Evolutionary conservation across 495 filamentous ascomycete genomes (phyloP), one percentile per base, ranked within the genome.

Genomic region (Penicillium steckii): DNA sequence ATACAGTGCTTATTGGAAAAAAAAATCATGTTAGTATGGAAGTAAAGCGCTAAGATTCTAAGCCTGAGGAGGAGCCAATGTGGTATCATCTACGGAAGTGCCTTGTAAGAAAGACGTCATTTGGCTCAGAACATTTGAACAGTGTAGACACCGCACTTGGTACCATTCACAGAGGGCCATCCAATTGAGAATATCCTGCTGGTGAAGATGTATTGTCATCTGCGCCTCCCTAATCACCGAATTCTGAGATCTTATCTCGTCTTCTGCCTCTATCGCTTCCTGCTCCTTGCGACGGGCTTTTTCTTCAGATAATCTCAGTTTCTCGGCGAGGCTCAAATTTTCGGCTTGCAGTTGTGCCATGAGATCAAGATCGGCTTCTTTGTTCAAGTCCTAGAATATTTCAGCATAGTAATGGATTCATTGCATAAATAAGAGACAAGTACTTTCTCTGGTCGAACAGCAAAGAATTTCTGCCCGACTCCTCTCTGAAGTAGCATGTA

Each of bases 101-200:
- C 30, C 30, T 33, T 33, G 30, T 13, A 33, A 13, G n/a, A 33
- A 33, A 6, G 10, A 8, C n/a, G 10, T 40, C 12, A 40, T 26
- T 19, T 48, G 46, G 3, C 46, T 32, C 18, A 48, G 33, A 17
- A 27, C 32, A 17, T 38, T 33, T 1, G 46, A 48, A 21, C 46
- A 48, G 5, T 48, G 32, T 24, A 48, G 3, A n/a, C 30, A 40
- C 9, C 46, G 10, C n/a, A 22, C 13, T 21, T 48, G 32, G 18
- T 48, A 40, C 46, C 46, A 48, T 26, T 48, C 32, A n/a, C 29
- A 48, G 18, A 48, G 19, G 4, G 19, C 32, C 32, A 37, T 48
- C 46, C 46, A 48, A 3, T 27, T 17, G 1, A 22, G 17, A 17
- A 35, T 37, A 6, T 38, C 27, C 19, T 37, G 13, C 18, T 32